Base-by-base conservation (phyloP, 805 yeast species). In the Monosporozyma siamensis region DNA sequence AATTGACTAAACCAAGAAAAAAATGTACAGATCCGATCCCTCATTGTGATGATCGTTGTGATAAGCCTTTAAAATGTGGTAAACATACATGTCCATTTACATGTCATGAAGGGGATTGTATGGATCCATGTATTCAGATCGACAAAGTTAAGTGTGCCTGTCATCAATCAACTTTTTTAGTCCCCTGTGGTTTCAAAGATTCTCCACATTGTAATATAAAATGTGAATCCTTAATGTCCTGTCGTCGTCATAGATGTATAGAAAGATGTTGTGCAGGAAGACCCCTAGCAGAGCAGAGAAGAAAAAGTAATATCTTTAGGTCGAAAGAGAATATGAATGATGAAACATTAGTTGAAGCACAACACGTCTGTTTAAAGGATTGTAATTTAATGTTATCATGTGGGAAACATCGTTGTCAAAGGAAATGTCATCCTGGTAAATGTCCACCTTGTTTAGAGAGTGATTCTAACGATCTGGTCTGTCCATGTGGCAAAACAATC, bases 381-480 rank as follows among this genome's bases (percentile, higher is more conserved):
- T 86, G 95, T 61, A 76, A 75, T 54, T 70, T 77, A 49, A 55
- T 72, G 44, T 66, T 82, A 40, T 57, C 75, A 15, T 86, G 95
- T 65, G 80, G 79, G 0, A 71, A 69, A 11, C 95, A 86, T 58
- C 54, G 68, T 30, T 86, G 95, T 59, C 69, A 70, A 36, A 74
- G 78, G 49, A 72, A 78, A 20, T 86, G 95, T 52, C 95, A 86
- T 59, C 65, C 75, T 11, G 95, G 95, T 0, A 73, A 82, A 3
- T 86, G 95, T 62, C 74, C 78, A 3, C 82, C 88, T 10, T 86
- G 95, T 58, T 58, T 83, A 39, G 94, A 85, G 54, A 80, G 90
- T 4, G 72, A 82, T n/a, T 75, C 79, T 32, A 86, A 83, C 15
- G 95, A 86, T 56, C 65, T 83, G 50, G 74, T 77, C 3, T 86